These are phyloP conservation scores for Aspergillus pseudonomiae DNA, from an alignment of 2,329 filamentous ascomycete species.

Conservation along the genomic window DNA sequence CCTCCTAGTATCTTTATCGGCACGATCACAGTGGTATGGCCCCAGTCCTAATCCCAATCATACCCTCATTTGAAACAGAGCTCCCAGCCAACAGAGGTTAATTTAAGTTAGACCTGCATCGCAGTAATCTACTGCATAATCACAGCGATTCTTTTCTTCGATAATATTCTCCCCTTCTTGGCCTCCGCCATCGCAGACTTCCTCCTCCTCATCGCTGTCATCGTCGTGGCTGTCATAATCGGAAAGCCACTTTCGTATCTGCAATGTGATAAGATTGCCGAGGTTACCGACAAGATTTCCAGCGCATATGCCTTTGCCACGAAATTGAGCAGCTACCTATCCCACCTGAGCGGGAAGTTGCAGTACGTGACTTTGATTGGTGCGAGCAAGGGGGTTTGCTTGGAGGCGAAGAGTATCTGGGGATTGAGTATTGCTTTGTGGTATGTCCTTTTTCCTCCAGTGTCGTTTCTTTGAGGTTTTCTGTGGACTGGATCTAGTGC, in stretches of 20 bases:
- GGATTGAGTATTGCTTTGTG: slow-evolving; percentile 78
- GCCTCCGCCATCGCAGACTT: slow-evolving; percentile 68
- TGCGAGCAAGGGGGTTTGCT: slow-evolving; percentile 69
- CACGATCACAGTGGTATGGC: slow-evolving; percentile 76
- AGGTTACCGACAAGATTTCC: slow-evolving; percentile 48
- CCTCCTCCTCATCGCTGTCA: slow-evolving; percentile 72
- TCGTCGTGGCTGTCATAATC: slow-evolving; percentile 75
- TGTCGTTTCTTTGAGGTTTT: not conserved
- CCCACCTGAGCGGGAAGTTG: slow-evolving; percentile 53
- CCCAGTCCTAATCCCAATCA: not conserved
- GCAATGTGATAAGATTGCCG: slow-evolving; percentile 64
- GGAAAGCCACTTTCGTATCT: slow-evolving; percentile 80
- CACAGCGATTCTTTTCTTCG: slow-evolving; percentile 79
- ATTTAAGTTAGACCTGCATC: slow-evolving; percentile 66
- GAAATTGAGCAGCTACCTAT: slow-evolving; percentile 55
- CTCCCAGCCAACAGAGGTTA: slow-evolving; percentile 22
- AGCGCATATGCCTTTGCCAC: slow-evolving; percentile 59
- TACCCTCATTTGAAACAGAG: not conserved
- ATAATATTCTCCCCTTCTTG: slow-evolving; percentile 74
- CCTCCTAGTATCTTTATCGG: slow-evolving; percentile 75
- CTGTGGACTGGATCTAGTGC: slow-evolving; percentile 9
- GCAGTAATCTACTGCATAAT: slow-evolving; percentile 78
- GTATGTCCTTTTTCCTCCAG: slow-evolving; percentile 44
- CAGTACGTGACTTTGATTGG: slow-evolving; percentile 60
- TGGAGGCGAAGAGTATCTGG: slow-evolving; percentile 86